phyloP scores from a whole-genome alignment of 2,329 filamentous ascomycete genomes.

The Sarocladium strictum region DNA sequence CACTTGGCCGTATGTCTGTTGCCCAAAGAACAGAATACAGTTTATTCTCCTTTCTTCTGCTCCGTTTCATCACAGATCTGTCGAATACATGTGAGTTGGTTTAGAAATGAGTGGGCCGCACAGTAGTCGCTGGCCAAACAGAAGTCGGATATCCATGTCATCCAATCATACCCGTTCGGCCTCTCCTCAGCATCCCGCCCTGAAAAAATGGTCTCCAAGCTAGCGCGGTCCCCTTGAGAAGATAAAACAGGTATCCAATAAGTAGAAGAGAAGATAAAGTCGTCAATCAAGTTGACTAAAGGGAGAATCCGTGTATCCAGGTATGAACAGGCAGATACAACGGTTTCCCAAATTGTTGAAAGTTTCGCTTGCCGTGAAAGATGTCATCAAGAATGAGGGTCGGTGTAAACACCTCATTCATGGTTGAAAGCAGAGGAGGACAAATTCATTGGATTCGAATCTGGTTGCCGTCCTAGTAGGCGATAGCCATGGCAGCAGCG shows the following conservation, averaged over 20 bases:
- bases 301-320: not conserved
- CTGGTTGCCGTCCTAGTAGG: not conserved
- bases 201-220: conserved; percentile 4
- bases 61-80: not conserved
- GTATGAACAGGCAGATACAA: not conserved
- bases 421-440: not conserved
- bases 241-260: conserved; percentile 7
- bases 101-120: not conserved
- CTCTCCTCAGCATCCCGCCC: not conserved
- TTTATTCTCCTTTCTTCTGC: not conserved
- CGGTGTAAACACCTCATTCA: not conserved
- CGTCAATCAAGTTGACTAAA: not conserved
- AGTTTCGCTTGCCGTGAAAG: not conserved
- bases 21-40: not conserved
- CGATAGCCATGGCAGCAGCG: conserved; percentile 7
- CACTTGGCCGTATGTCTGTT: not conserved
- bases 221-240: not conserved
- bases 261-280: not conserved
- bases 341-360: not conserved
- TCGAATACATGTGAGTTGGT: not conserved
- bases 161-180: not conserved
- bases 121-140: not conserved
- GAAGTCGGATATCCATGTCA: not conserved
- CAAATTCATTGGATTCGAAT: not conserved
- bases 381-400: conserved; percentile 1